Percentiles rank a stretch among this genome's conserved stretches.
Evolutionary conservation across 441 rosid species (phyloP).

Genomic region (Capsella rubella): DNA sequence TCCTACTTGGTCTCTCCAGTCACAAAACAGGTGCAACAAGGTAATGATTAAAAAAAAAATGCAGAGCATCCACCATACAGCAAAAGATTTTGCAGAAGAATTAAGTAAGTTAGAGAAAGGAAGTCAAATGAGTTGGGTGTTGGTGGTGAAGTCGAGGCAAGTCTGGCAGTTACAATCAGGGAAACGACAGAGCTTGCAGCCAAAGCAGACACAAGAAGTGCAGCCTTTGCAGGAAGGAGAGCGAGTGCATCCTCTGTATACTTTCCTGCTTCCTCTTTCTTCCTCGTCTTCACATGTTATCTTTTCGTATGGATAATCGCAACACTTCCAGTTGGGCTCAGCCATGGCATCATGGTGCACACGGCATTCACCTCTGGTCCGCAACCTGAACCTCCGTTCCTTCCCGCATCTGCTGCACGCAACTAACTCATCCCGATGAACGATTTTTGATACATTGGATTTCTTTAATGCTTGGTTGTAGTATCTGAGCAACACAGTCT

Average conservation of each 20-base stretch:
- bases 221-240: conserved; percentile 94
- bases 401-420: conserved; percentile 77
- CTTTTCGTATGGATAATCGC: conserved; percentile 77
- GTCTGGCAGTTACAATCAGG: conserved; percentile 96
- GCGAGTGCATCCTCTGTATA: conserved; percentile 83
- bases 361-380: conserved; percentile 85
- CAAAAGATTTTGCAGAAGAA: conserved; percentile 13
- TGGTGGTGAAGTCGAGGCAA: conserved; percentile 82
- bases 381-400: conserved; percentile 86
- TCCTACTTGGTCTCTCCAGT: not conserved
- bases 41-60: conserved; percentile 6
- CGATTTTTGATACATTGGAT: conserved; percentile 70
- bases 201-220: conserved; percentile 98
- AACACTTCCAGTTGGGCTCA: conserved; percentile 83
- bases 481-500: conserved; percentile 89
- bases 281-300: conserved; percentile 87
- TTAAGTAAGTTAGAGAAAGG: conserved; percentile 10
- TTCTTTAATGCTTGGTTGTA: conserved; percentile 73
- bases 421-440: conserved; percentile 91
- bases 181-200: conserved; percentile 91
- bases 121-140: conserved; percentile 33
- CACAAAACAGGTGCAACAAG: conserved; percentile 11
- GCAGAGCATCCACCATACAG: conserved; percentile 15
- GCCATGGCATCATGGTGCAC: conserved; percentile 88
- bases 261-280: conserved; percentile 90